Evolutionary conservation across 2,329 filamentous ascomycete species (phyloP).

Genomic region (Fulvia fulva): DNA sequence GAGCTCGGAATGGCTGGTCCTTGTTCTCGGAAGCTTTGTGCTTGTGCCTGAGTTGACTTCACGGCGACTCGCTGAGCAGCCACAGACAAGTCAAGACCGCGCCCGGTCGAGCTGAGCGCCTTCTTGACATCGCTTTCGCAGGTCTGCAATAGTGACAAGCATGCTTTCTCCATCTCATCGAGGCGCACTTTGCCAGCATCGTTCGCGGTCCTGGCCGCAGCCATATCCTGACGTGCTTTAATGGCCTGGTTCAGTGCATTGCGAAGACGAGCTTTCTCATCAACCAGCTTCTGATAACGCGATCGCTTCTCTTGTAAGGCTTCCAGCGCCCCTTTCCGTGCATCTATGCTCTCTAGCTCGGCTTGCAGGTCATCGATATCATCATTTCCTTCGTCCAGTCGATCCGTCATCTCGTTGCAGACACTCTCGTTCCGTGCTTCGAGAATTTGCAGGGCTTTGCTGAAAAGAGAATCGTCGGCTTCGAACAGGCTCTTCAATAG

Average conservation of each 20-base stretch:
- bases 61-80: constrained; percentile 23
- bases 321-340: constrained; percentile 15
- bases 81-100: not conserved
- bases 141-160: constrained; percentile 19
- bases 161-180: constrained; percentile 24
- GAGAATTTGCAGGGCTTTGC: constrained; percentile 13
- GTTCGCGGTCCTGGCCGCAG: constrained; percentile 26
- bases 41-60: constrained; percentile 27
- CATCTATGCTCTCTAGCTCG: constrained; percentile 20
- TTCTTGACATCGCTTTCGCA: constrained; percentile 24
- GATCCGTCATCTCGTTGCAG: constrained; percentile 19
- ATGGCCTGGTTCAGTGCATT: constrained; percentile 23
- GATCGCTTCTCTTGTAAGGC: constrained; percentile 17
- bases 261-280: constrained; percentile 22
- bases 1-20: constrained; percentile 22
- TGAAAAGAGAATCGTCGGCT: constrained; percentile 17
- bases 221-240: constrained; percentile 14
- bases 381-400: constrained; percentile 20
- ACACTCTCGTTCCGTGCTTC: constrained; percentile 19
- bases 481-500: constrained; percentile 22
- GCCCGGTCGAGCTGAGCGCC: constrained; percentile 10
- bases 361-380: constrained; percentile 15
- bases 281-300: constrained; percentile 19
- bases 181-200: constrained; percentile 24
- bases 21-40: not conserved